phyloP scores from a whole-genome alignment of 495 filamentous ascomycete species.

The Lepraria neglecta region DNA sequence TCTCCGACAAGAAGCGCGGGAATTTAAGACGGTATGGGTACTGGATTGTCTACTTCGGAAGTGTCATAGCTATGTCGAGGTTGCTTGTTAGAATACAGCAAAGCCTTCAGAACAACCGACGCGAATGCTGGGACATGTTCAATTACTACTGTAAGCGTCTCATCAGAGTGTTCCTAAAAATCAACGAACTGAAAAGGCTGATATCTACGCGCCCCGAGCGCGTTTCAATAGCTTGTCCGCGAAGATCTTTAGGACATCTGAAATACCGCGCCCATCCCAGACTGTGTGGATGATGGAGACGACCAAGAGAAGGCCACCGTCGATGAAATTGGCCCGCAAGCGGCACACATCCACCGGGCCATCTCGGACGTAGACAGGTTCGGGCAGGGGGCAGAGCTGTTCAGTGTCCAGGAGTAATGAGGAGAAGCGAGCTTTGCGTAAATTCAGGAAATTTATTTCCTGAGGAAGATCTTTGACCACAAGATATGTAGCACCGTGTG shows the following conservation, averaged over 20 bases:
- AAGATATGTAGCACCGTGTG: conserved; percentile 13
- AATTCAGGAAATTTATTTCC: conserved; percentile 6
- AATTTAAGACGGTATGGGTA: too few species aligned
- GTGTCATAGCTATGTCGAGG: too few species aligned
- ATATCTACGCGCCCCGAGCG: too few species aligned
- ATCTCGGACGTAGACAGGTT: conserved; percentile 8
- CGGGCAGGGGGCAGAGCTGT: conserved; percentile 3
- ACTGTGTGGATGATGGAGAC: conserved; percentile 12
- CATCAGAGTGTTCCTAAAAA: too few species aligned
- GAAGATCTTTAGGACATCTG: conserved; percentile 6
- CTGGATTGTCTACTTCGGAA: too few species aligned
- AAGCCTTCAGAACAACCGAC: too few species aligned
- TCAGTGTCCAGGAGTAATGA: neutral
- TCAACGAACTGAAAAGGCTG: too few species aligned
- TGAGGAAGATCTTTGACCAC: conserved; percentile 1
- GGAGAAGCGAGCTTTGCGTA: neutral
- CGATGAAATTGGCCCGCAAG: conserved; percentile 13
- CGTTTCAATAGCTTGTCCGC: conserved; percentile 2
- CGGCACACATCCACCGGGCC: conserved; percentile 3
- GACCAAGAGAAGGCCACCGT: conserved; percentile 12
- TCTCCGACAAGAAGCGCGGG: too few species aligned
- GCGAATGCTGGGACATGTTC: too few species aligned
- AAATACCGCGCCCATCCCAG: conserved; percentile 10
- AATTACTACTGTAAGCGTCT: too few species aligned
- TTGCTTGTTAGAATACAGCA: too few species aligned